Evolutionary conservation across 345 rosid genomes (phyloP), one percentile per base, ranked within the genome.

Genomic region (Bretschneidera sinensis): DNA sequence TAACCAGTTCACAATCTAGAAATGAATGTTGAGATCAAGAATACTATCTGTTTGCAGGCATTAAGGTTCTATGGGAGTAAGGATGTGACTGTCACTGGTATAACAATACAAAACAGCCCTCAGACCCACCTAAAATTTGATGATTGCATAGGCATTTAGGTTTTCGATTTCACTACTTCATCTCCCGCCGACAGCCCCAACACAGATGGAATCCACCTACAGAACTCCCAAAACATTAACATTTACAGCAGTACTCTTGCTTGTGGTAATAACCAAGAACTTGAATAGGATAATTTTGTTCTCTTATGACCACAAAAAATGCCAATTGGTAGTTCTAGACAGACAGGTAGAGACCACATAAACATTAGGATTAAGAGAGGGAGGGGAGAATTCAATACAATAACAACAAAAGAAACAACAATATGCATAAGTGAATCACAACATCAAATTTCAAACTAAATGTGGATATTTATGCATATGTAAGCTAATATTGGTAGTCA

Each of bases 41-140:
- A 57, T 60, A 4, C 45, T 25, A 24, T 67, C 57, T n/a, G 19
- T 60, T 47, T 72, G 81, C 80, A 88, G 95, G 96, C 85, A 47
- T 68, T 88, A 48, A 80, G 92, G 69, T 92, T 92, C 76, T 86
- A 88, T 18, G 98, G 92, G 49, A 88, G 96, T 59, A 78, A 71
- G 3, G 77, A 63, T 61, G 95, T 86, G 49, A 83, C 78, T 5
- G 86, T 86, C 53, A 81, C 57, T 0, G 96, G 95, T 43, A 89
- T 89, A 74, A 86, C 89, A 1, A 85, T 92, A 65, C 95, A 87
- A 57, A 89, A 92, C 83, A 89, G 96, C 74, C 96, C 82, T 48
- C 95, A 92, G 73, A 78, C 87, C 51, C 95, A 92, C 70, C 92
- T 89, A 63, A 92, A 92, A 74, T 89, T 89, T 61, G 95, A 89